These are phyloP conservation scores for Talinum fruticosum DNA, from an alignment of 148 eudicot species.

Conservation along the genomic window DNA sequence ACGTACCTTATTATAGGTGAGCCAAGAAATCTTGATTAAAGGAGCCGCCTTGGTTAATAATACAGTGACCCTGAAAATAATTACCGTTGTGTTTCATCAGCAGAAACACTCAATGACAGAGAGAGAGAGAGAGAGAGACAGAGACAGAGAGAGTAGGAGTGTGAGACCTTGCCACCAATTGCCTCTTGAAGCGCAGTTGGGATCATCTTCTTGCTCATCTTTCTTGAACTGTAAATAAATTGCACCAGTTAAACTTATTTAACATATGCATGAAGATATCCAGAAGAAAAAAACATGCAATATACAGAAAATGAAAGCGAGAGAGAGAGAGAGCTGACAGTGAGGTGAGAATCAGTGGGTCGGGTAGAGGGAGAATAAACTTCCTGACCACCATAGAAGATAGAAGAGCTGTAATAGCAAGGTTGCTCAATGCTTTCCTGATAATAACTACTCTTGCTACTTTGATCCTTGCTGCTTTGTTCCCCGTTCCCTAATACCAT, in stretches of 20 bases:
- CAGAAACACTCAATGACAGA: no score
- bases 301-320: neutral
- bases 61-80: constrained; percentile 28
- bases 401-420: constrained; percentile 64
- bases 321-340: constrained; percentile 27
- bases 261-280: neutral
- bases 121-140: neutral
- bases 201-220: constrained; percentile 51
- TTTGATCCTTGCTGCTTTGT: constrained; percentile 26
- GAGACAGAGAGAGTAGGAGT: no score
- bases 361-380: constrained; percentile 50
- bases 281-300: neutral
- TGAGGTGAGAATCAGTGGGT: constrained; percentile 35
- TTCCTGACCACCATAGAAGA: constrained; percentile 88
- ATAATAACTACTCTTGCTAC: constrained; percentile 29
- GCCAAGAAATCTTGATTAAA: neutral
- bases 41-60: constrained; percentile 18
- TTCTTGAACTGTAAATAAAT: constrained; percentile 47
- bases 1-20: no score
- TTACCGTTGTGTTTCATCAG: neutral
- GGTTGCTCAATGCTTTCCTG: constrained; percentile 39
- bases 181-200: constrained; percentile 67
- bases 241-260: no score
- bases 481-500: neutral
- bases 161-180: constrained; percentile 99